These are phyloP conservation scores for Colletotrichum costaricense DNA, from an alignment of 2,329 filamentous ascomycete genomes.

Conservation along the genomic window DNA sequence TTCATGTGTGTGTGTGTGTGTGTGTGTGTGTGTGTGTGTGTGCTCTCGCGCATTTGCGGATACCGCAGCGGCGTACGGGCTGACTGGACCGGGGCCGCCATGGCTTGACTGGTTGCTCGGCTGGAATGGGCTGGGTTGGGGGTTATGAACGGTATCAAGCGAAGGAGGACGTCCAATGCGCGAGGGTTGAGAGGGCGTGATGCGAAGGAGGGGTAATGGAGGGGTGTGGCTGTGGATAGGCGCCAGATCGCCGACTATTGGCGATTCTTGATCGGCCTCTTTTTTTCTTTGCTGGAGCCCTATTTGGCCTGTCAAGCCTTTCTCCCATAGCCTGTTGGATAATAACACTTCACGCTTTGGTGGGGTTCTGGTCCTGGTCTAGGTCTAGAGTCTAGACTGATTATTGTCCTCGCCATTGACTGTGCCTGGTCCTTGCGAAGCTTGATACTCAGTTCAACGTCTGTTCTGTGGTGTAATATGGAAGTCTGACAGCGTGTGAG, in stretches of 20 bases:
- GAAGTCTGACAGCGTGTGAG: background rate
- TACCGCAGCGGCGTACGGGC: slow-evolving; percentile 8
- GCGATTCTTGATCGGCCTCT: background rate
- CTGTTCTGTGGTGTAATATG: background rate
- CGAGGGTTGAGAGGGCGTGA: background rate
- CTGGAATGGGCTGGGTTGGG: slow-evolving; percentile 27
- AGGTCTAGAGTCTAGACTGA: background rate
- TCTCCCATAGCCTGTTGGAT: background rate
- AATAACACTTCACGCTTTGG: background rate
- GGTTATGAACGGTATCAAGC: background rate
- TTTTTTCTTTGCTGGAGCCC: background rate
- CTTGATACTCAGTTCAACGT: background rate
- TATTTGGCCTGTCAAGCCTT: background rate
- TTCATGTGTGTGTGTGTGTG: background rate
- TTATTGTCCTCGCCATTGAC: background rate
- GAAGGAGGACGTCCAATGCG: slow-evolving; percentile 3
- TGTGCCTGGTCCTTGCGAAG: background rate
- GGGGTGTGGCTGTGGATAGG: background rate
- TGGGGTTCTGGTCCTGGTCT: background rate
- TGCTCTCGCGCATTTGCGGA: slow-evolving; percentile 24
- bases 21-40: slow-evolving; percentile 4
- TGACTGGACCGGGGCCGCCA: slow-evolving; percentile 5
- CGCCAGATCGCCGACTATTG: slow-evolving; percentile 21
- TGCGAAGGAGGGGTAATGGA: slow-evolving; percentile 14
- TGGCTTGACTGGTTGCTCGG: slow-evolving; percentile 26